Evolutionary conservation across 345 rosid genomes (phyloP).

Genomic region (Sonneratia alba): DNA sequence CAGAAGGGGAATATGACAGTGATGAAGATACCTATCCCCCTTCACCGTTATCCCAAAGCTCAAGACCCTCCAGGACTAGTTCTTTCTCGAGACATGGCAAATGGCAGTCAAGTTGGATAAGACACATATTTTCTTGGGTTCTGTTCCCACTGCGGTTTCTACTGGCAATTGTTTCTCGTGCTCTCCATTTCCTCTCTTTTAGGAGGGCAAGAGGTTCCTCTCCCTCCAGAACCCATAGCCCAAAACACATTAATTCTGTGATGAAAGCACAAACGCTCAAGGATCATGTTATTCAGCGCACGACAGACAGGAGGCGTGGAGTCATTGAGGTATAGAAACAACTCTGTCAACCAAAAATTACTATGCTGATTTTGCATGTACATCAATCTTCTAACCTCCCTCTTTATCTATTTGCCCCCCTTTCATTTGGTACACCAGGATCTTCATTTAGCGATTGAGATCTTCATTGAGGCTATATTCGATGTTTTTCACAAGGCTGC

Average conservation of each 20-base stretch:
- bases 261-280: constrained; percentile 37
- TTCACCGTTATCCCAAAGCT: constrained; percentile 66
- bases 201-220: constrained; percentile 24
- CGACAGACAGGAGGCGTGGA: constrained; percentile 91
- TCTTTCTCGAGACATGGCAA: constrained; percentile 26
- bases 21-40: constrained; percentile 41
- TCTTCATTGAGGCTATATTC: constrained; percentile 68
- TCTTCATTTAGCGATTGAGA: constrained; percentile 89
- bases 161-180: constrained; percentile 36
- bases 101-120: constrained; percentile 42
- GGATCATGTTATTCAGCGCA: constrained; percentile 59
- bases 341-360: neutral
- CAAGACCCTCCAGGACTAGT: constrained; percentile 53
- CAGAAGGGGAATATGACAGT: constrained; percentile 69
- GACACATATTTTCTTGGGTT: constrained; percentile 47
- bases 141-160: constrained; percentile 51
- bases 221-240: constrained; percentile 25
- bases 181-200: constrained; percentile 29
- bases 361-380: neutral
- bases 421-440: constrained; percentile 36
- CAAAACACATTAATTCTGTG: constrained; percentile 24
- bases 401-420: constrained; percentile 1
- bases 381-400: neutral
- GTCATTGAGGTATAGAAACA: constrained; percentile 56
- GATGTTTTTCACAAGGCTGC: constrained; percentile 71